Base-by-base conservation (phyloP, 345 rosid species). In the Theobroma cacao region DNA sequence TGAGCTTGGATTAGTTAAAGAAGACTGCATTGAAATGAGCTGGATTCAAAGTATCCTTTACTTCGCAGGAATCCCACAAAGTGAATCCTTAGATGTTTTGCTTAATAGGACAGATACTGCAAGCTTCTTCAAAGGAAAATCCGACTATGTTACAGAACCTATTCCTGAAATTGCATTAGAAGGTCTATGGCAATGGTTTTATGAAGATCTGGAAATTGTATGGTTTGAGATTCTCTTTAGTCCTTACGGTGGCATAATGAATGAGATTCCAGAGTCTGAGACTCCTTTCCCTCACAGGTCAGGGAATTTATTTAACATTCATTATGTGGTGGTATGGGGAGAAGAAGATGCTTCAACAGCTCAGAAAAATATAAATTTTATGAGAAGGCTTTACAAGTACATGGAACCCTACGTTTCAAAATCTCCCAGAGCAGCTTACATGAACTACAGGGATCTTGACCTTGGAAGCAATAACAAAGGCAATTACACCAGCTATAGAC, bases 21-120 rank as follows among this genome's bases (percentile, higher is more conserved):
- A 84, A 26, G 72, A 81, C 36, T 91, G 94, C 69, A 45, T 52
- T 5, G 92, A 91, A 30, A 82, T 81, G 87, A 75, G 83, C 52
- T 92, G 97, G 97, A 77, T 88, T 22, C 82, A 88, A 9, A 56
- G 61, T 56, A 22, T 56, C 61, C 61, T 22, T 30, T 56, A 22
- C 30, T 56, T 56, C 9, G 61, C 61, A 56, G 30, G 10, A 2
- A 22, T 56, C 61, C 30, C 14, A 56, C 61, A 56, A 56, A 56
- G 26, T 56, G 30, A 56, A 56, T 10, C 61, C 5, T 56, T 56
- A 22, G 61, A 24, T 56, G 1, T 56, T 56, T 56, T 56, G 30
- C 61, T 56, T 22, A 56, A 22, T 14, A 56, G 61, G 61, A 56
- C 61, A 24, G 1, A 0, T n/a, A n/a, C 30, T 2, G 2, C 30